These are phyloP conservation scores for Alternaria hordeiaustralica DNA, from an alignment of 2,329 filamentous ascomycete genomes.

Conservation along the genomic window DNA sequence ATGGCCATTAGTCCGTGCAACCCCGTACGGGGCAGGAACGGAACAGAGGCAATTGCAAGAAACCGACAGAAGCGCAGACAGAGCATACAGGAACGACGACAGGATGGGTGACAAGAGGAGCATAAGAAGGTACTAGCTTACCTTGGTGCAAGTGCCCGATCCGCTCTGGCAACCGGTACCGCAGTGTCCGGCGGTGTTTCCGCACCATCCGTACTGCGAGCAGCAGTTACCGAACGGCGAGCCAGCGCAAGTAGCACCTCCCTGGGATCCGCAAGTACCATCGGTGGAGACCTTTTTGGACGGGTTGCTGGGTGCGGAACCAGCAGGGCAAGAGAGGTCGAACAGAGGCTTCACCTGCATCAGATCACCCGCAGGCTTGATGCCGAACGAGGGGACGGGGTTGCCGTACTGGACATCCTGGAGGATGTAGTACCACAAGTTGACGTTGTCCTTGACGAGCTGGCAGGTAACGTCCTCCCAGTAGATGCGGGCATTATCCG, in stretches of 20 bases:
- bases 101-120: constrained; percentile 17
- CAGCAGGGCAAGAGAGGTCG: constrained; percentile 44
- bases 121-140: constrained; percentile 34
- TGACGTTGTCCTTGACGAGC: constrained; percentile 63
- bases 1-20: constrained; percentile 35
- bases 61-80: constrained; percentile 10
- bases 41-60: constrained; percentile 18
- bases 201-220: neutral
- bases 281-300: neutral
- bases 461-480: constrained; percentile 80
- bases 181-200: neutral
- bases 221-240: neutral
- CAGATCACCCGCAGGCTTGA: constrained; percentile 60
- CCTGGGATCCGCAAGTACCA: neutral
- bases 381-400: constrained; percentile 73
- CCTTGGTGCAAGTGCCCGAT: constrained; percentile 16
- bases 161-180: constrained; percentile 4
- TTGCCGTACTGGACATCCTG: constrained; percentile 67
- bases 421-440: constrained; percentile 76
- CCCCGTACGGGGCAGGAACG: constrained; percentile 24
- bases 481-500: constrained; percentile 76
- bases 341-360: constrained; percentile 40
- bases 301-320: neutral
- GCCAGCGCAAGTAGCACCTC: neutral
- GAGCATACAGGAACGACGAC: constrained; percentile 27